phyloP scores from a whole-genome alignment of 2,329 filamentous ascomycete genomes.

The Biscogniauxia mediterranea region DNA sequence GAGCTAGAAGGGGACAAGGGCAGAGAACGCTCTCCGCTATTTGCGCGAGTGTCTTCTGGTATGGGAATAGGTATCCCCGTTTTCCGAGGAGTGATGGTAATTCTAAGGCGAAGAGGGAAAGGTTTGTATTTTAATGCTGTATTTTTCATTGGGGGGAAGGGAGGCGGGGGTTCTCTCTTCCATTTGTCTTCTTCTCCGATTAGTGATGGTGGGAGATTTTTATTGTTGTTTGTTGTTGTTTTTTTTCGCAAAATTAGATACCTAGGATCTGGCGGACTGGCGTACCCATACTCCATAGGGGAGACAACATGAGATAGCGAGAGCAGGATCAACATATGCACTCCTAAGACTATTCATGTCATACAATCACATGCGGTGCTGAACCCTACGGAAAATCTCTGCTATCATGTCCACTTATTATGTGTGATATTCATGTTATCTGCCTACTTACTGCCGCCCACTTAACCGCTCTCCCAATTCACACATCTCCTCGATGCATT shows the following conservation, averaged over 20 bases:
- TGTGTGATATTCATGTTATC: background rate
- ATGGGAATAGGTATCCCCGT: background rate
- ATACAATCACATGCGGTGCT: background rate
- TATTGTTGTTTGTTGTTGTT: background rate
- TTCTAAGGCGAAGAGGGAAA: background rate
- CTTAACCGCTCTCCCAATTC: constrained; percentile 50
- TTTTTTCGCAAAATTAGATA: constrained; percentile 14
- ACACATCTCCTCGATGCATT: constrained; percentile 57
- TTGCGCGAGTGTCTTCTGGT: constrained; percentile 7
- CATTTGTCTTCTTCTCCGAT: constrained; percentile 2
- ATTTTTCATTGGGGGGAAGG: too few relatives aligned
- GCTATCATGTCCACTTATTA: constrained; percentile 1
- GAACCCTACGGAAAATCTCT: background rate
- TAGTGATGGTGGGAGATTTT: constrained; percentile 1
- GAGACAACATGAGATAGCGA: background rate
- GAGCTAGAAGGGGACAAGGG: constrained; percentile 27
- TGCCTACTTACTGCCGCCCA: constrained; percentile 13
- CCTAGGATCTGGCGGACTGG: constrained; percentile 11
- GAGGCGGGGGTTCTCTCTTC: background rate
- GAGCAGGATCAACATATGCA: background rate
- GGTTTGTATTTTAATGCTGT: background rate
- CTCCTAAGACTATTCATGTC: background rate
- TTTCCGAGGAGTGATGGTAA: background rate
- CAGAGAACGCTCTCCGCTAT: constrained; percentile 4
- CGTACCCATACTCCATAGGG: constrained; percentile 3